A percentile compares a stretch with the other conserved stretches of the same genome.
Evolutionary conservation across 2,329 filamentous ascomycete genomes (phyloP).

Genomic region (Talaromyces atroroseus): DNA sequence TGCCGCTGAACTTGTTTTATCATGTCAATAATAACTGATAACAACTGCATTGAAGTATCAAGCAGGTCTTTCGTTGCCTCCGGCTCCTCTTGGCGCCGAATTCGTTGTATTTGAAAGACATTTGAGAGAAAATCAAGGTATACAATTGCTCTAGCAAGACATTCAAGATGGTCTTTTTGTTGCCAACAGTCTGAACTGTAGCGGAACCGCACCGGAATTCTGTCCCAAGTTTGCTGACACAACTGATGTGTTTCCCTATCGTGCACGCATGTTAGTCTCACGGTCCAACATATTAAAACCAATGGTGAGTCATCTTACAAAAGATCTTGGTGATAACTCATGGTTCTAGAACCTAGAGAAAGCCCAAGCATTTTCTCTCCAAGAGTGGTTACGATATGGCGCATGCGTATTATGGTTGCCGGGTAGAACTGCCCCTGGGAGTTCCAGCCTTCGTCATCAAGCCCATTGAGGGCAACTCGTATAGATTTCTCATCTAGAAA

Average conservation of each 20-base stretch:
- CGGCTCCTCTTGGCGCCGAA: constrained; percentile 17
- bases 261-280: neutral
- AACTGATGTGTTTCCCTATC: constrained; percentile 13
- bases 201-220: constrained; percentile 18
- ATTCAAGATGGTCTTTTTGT: constrained; percentile 7
- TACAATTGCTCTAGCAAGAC: constrained; percentile 15
- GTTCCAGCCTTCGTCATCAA: constrained; percentile 20
- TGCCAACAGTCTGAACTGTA: constrained; percentile 18
- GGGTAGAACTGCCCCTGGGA: constrained; percentile 16
- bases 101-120: constrained; percentile 21
- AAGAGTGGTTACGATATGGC: constrained; percentile 17
- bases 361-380: constrained; percentile 20
- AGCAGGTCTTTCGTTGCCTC: constrained; percentile 17
- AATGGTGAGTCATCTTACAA: constrained; percentile 1
- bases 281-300: neutral
- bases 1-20: constrained; percentile 14
- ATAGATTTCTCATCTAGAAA: constrained; percentile 13
- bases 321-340: constrained; percentile 6
- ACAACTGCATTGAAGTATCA: constrained; percentile 19
- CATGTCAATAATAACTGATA: constrained; percentile 19
- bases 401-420: constrained; percentile 19
- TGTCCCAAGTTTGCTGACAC: constrained; percentile 17
- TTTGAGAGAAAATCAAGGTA: constrained; percentile 19
- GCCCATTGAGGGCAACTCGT: constrained; percentile 10
- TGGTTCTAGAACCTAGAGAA: constrained; percentile 14